These are phyloP conservation scores for Synchytrium microbalum DNA, from an alignment of 371 early-diverging fungal species.

Conservation along the genomic window DNA sequence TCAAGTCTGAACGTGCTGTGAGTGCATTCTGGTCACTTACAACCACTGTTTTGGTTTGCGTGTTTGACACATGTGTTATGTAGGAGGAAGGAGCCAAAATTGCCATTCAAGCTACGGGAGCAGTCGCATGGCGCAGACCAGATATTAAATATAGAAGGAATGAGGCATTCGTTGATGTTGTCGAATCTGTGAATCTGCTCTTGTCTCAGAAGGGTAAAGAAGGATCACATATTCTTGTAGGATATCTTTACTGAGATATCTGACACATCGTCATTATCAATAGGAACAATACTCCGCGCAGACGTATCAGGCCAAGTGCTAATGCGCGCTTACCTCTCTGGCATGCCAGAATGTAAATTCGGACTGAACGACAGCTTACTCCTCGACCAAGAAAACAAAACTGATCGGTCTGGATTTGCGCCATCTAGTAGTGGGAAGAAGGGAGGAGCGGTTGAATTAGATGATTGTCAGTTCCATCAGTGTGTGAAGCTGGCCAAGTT, in stretches of 20 bases:
- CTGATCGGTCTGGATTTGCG: constrained; percentile 10
- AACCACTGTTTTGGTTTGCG: not conserved
- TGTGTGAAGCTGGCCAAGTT: constrained; percentile 80
- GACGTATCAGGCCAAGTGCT: constrained; percentile 76
- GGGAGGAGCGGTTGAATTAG: constrained; percentile 63
- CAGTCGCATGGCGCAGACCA: constrained; percentile 77
- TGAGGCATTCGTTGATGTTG: constrained; percentile 84
- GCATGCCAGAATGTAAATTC: constrained; percentile 73
- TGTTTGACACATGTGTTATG: constrained; percentile 6
- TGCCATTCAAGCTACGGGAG: constrained; percentile 86
- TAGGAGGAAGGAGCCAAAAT: constrained; percentile 67
- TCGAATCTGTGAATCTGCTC: constrained; percentile 78
- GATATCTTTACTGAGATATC: not conserved
- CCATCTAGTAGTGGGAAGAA: constrained; percentile 7
- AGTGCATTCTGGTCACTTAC: constrained; percentile 24
- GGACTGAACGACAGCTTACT: constrained; percentile 77
- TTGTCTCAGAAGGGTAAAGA: constrained; percentile 65
- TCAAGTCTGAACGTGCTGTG: constrained; percentile 66
- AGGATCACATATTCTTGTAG: no score
- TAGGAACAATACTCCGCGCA: constrained; percentile 67
- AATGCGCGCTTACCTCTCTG: constrained; percentile 66
- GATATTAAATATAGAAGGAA: constrained; percentile 87
- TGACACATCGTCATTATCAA: not conserved
- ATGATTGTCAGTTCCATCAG: constrained; percentile 89
- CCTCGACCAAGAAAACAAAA: constrained; percentile 57